phyloP scores from a whole-genome alignment of 257 asterid genomes.

The Nicotiana noctiflora region DNA sequence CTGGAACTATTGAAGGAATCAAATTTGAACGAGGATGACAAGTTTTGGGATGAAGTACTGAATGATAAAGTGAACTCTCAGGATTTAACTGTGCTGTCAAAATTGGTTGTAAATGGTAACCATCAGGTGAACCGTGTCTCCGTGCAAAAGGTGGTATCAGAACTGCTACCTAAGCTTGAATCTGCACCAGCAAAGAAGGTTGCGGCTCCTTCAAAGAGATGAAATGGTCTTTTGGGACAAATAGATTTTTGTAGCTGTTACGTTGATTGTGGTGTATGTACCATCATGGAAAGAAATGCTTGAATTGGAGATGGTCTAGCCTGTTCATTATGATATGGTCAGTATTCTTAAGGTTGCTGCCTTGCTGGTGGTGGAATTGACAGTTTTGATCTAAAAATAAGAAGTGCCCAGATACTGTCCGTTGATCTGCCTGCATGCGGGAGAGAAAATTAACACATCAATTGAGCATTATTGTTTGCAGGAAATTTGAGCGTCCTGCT shows the following conservation, averaged over 20 bases:
- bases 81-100: conserved; percentile 47
- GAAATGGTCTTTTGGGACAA: neutral
- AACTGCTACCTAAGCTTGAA: conserved; percentile 62
- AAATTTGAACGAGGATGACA: conserved; percentile 53
- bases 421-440: neutral
- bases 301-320: neutral
- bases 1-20: conserved; percentile 48
- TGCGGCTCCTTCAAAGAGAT: conserved; percentile 26
- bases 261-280: neutral
- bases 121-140: conserved; percentile 29
- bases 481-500: neutral
- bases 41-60: conserved; percentile 57
- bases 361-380: neutral
- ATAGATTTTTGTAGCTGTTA: neutral
- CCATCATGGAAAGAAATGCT: neutral
- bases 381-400: neutral
- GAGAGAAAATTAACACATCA: neutral
- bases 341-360: neutral
- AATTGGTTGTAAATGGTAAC: conserved; percentile 38
- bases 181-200: conserved; percentile 28
- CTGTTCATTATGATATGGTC: neutral
- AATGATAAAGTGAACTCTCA: conserved; percentile 26
- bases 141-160: conserved; percentile 49
- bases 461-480: neutral
- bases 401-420: neutral